Evolutionary conservation across 2,329 filamentous ascomycete genomes (phyloP), one percentile per base, ranked within the genome.

Genomic region (Stylonectria norvegica): DNA sequence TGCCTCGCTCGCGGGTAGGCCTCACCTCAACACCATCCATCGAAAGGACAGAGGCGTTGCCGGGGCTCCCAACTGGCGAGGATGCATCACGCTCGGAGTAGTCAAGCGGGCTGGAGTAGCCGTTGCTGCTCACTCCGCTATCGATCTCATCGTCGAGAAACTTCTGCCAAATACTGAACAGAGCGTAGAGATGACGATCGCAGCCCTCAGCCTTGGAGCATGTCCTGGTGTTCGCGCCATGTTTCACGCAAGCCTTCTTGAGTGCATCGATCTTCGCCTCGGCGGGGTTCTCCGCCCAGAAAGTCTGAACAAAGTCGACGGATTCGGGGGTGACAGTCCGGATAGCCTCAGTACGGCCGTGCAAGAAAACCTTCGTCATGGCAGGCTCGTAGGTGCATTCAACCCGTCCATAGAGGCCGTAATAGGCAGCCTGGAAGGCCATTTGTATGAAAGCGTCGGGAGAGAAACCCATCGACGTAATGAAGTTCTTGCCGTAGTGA

Each of bases 381-480:
- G 93, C 91, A 6, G 93, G 93, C 65, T 98, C 93, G 62, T 98
- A 98, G 0, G 90, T 93, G 60, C 89, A 95, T 64, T 97, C 93
- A 1, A 95, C 81, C 4, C 89, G 82, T 3, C 93, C 93, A 56
- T 97, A 98, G 6, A 98, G 76, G 2, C 93, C 93, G 58, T 96
- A 98, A 70, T 98, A 97, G 1, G 93, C 91, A 4, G 91, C 91
- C 64, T 98, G 93, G 70, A 96, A 96, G 0, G 93, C 93, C 91
- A 98, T 97, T 65, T 98, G 93, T 15, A 98, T 87, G 61, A 95
- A 98, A 0, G 93, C 93, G 62, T 97, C 93, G 0, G 93, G 91
- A 0, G 91, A 97, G 66, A 97, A 94, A 6, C 91, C 91, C 83
- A 94, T 94, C 0, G 86, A 89, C 0, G 89, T 97, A 66, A 98